phyloP scores from a whole-genome alignment of 345 rosid genomes.

The Syzygium jambos region DNA sequence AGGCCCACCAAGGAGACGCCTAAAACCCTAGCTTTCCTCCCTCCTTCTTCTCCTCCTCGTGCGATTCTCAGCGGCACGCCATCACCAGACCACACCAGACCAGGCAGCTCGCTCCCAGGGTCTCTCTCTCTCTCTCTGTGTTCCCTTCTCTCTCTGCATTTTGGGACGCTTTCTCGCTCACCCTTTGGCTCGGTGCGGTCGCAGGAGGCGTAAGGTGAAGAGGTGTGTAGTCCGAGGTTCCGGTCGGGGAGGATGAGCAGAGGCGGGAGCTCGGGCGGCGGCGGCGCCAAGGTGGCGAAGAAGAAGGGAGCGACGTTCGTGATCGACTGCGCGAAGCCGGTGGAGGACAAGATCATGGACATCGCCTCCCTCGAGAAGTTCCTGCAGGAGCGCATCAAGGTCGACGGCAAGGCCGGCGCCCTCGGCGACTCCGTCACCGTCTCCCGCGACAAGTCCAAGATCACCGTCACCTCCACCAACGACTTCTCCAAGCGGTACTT shows the following conservation, averaged over 20 bases:
- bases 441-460: conserved; percentile 32
- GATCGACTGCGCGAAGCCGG: conserved; percentile 38
- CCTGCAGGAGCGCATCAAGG: conserved; percentile 46
- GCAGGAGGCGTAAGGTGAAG: background rate
- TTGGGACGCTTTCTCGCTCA: background rate
- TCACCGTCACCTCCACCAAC: conserved; percentile 54
- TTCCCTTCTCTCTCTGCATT: background rate
- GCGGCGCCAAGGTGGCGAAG: conserved; percentile 23
- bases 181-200: background rate
- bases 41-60: background rate
- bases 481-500: conserved; percentile 68
- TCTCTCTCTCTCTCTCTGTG: background rate
- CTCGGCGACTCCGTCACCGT: conserved; percentile 35
- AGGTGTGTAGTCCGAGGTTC: background rate
- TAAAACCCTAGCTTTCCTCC: conserved; percentile 5
- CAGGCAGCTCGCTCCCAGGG: background rate
- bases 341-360: conserved; percentile 43
- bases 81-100: background rate
- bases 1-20: background rate
- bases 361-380: conserved; percentile 44
- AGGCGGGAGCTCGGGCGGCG: conserved; percentile 10
- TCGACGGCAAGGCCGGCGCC: conserved; percentile 39
- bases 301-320: conserved; percentile 38
- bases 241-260: conserved; percentile 14
- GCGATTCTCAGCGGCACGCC: conserved; percentile 4